Base-by-base conservation (phyloP, 352 stramenopile species). In the Phytophthora hibernalis region DNA sequence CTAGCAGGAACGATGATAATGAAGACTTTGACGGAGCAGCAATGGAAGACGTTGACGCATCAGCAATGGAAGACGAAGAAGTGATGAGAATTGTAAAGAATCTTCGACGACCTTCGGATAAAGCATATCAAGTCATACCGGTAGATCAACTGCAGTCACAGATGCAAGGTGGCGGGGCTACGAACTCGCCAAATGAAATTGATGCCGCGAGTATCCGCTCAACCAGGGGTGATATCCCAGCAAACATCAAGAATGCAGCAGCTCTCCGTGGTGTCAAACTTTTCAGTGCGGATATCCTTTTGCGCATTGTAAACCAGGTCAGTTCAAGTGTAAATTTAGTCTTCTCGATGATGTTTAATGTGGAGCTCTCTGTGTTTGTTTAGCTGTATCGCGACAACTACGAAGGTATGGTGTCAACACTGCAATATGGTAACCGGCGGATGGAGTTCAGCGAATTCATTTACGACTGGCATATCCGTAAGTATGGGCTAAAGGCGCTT, bases 361-460 rank as follows among this genome's bases (percentile, higher is more conserved):
- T 26, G n/a, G 1, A 37, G 16, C 16, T 21, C 13, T 24, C 12
- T 7, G 9, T 45, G 16, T 0, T 16, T 45, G 24, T 40, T 26
- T 57, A 90, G 76, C 77, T 93, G 30, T 94, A 92, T 63, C 83
- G 82, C 10, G 85, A 94, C 43, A 79, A 83, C 60, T 91, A 89
- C 60, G 83, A 92, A 65, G 67, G 73, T 20, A 86, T 85, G 66
- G 58, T 87, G 10, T 61, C 79, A 26, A 82, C 77, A 43, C 70
- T 89, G n/a, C 84, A 94, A 62, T 91, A 94, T 56, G 85, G 83
- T 30, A 83, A 67, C 60, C 77, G 83, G 3, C 82, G 83, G 24
- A 94, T 91, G 74, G 80, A 87, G 40, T 93, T 92, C 58, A 91
- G 83, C 54, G 83, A 94, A 64, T 94, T 92, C 54, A 79, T 94